Evolutionary conservation across 140 eudicot genomes (phyloP), one percentile per base, ranked within the genome.

Genomic region (Ambrosia hybrid): DNA sequence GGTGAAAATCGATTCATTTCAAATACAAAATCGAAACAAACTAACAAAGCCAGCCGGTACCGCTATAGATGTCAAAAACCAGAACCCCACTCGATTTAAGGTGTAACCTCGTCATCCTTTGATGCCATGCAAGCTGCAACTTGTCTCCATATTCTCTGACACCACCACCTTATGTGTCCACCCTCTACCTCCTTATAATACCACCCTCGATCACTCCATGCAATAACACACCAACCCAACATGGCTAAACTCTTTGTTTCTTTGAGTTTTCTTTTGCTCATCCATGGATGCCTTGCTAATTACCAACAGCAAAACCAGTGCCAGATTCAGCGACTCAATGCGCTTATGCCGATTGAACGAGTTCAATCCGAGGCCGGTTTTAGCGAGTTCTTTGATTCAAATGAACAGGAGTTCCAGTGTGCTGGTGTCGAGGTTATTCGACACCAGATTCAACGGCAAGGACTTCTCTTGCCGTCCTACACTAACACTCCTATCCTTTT

Each of bases 401-500:
- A 80, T n/a, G 57, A 71, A 13, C 76, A 84, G 56, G 84, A 90
- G 74, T 83, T 90, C 71, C 76, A 61, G 65, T 90, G 99, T 9
- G 89, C 96, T 58, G 95, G 97, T 3, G 96, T 82, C 0, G 75
- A 85, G 5, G 68, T 84, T 12, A 48, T 76, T 48, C 85, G 95
- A 51, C 89, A 80, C 74, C 65, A 51, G 21, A 74, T 94, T 9
- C 81, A 80, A 14, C 82, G 81, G 0, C 65, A 68, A 48, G 95
- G 92, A 17, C 85, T 90, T 9, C 79, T 90, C 53, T 56, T 90
- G 80, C 97, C 97, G 3, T 72, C 86, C 8, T 93, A 83, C 74
- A 76, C 84, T 5, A 88, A 77, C 70, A 65, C 86, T 6, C 96
- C 97, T 37, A 56, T 77, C 12, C 79, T 90, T 6, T 65, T 73